Base-by-base conservation (phyloP, 352 stramenopile species). In the Blastocystis sp. region DNA sequence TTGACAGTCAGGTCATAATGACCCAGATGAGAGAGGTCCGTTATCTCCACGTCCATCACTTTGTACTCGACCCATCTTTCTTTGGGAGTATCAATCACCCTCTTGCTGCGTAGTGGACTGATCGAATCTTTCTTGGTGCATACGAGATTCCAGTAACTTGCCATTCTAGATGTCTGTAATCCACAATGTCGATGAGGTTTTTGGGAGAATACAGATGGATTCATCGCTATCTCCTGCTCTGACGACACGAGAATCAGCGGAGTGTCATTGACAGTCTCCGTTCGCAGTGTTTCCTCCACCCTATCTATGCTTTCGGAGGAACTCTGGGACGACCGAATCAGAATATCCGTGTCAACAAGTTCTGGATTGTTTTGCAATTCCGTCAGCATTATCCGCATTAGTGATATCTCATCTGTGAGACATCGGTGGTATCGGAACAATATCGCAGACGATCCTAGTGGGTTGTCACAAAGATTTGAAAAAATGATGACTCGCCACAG, bases 401-500 rank as follows among this genome's bases (percentile, higher is more conserved):
- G 26, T 7, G 50, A 69, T 37, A 85, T 66, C 20, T 43, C 73
- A 45, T 85, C 73, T 20, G 73, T 53, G 13, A 85, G 47, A 30
- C 73, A 85, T 20, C 55, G 20, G 26, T 85, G 73, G 55, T 85
- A 85, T 18, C 73, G 73, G 45, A 85, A 66, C 50, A 85, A 16
- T 13, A 85, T 30, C 16, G 63, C 47, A 13, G 73, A 85, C 37
- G 50, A 43, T 20, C 24, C 73, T 64, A 53, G 18, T 9, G 26
- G 1, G 0, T 16, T 20, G 30, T 24, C 56, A 8, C 37, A 16
- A 13, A 85, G 50, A 43, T 85, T 66, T 2, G 73, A 66, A n/a
- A 85, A 85, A 30, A 85, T 85, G 56, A 85, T 65, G 18, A 85
- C 73, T 50, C 54, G 30, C 73, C 73, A 85, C 1, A 85, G 56